A percentile compares a stretch with the other conserved stretches of the same genome.
Conservation (phyloP, 257 asterid species). For the Jacaranda copaia region DNA sequence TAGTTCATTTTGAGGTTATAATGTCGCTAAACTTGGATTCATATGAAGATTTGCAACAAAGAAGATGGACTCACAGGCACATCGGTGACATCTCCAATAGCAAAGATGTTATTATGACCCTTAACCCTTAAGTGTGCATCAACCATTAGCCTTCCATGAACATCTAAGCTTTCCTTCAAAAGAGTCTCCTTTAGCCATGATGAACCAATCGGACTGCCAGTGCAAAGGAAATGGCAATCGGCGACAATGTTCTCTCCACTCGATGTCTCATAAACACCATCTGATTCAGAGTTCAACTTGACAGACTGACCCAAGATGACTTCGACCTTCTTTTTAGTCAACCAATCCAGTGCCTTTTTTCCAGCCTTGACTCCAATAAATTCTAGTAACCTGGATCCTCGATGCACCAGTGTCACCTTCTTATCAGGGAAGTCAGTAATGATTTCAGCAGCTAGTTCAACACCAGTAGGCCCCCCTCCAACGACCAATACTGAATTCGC, state of each 20-base stretch:
- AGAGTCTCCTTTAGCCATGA: slow-evolving; percentile 73
- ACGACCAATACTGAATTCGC: slow-evolving; percentile 68
- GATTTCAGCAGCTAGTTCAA: slow-evolving; percentile 89
- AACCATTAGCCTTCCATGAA: slow-evolving; percentile 65
- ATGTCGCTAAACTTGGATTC: background rate
- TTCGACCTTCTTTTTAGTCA: slow-evolving; percentile 73
- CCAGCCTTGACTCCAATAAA: slow-evolving; percentile 73
- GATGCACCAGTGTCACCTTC: slow-evolving; percentile 77
- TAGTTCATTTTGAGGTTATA: background rate
- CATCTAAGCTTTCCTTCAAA: slow-evolving; percentile 65
- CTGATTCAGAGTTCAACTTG: slow-evolving; percentile 48
- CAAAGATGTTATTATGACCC: slow-evolving; percentile 67
- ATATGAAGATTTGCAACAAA: slow-evolving; percentile 16
- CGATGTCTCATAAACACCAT: slow-evolving; percentile 66
- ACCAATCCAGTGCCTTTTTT: slow-evolving; percentile 74
- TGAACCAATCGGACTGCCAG: slow-evolving; percentile 65
- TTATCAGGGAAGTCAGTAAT: slow-evolving; percentile 76
- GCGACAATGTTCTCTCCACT: slow-evolving; percentile 73
- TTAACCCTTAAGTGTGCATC: slow-evolving; percentile 70
- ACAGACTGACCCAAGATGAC: slow-evolving; percentile 75
- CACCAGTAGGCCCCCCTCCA: slow-evolving; percentile 97
- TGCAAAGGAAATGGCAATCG: slow-evolving; percentile 80
- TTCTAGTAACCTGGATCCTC: slow-evolving; percentile 76
- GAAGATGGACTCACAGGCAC: slow-evolving; percentile 59
- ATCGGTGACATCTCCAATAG: slow-evolving; percentile 82